phyloP scores from a whole-genome alignment of 495 filamentous ascomycete genomes.

The Diplogelasinospora grovesii region DNA sequence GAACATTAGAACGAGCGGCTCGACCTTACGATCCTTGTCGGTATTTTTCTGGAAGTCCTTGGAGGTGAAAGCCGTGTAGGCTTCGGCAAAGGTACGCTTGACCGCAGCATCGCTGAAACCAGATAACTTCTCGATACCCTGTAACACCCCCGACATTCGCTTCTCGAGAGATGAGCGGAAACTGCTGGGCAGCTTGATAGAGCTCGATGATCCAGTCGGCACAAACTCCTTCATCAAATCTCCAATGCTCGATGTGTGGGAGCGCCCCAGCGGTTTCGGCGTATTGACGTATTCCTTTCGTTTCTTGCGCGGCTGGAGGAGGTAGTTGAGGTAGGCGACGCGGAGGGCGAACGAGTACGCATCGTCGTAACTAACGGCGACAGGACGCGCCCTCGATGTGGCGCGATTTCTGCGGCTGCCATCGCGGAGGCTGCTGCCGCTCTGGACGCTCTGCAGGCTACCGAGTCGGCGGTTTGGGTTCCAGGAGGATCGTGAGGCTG shows the following conservation, averaged over 20 bases:
- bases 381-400: conserved; percentile 30
- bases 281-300: conserved; percentile 73
- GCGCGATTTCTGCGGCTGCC: conserved; percentile 28
- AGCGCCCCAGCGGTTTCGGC: conserved; percentile 52
- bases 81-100: conserved; percentile 89
- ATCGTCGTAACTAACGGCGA: conserved; percentile 54
- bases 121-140: conserved; percentile 56
- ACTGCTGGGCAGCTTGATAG: conserved; percentile 41
- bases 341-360: conserved; percentile 87
- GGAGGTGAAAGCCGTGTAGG: conserved; percentile 62
- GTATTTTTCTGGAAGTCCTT: conserved; percentile 76
- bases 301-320: conserved; percentile 84
- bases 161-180: conserved; percentile 66
- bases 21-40: conserved; percentile 89
- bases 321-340: conserved; percentile 85
- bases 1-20: conserved; percentile 90
- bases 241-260: conserved; percentile 63
- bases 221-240: conserved; percentile 54
- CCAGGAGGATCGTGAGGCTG: conserved; percentile 30
- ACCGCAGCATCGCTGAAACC: conserved; percentile 83
- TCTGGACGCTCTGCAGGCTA: conserved; percentile 33
- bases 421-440: conserved; percentile 16
- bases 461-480: conserved; percentile 35
- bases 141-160: conserved; percentile 74
- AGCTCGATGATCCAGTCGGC: conserved; percentile 30